Evolutionary conservation across 106 monocot genomes (phyloP).

Genomic region (Vanilla planifolia): DNA sequence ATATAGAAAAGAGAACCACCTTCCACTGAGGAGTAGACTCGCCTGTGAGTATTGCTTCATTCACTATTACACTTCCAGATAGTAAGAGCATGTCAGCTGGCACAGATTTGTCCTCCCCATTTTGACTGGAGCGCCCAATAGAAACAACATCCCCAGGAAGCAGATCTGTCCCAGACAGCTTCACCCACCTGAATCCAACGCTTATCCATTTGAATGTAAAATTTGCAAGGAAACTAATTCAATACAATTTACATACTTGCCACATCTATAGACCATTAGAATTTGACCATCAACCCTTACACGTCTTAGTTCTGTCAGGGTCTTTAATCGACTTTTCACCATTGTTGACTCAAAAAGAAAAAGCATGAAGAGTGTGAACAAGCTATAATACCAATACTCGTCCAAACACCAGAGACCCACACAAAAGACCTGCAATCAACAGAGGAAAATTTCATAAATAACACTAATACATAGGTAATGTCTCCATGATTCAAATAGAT

Average conservation of each 20-base stretch:
- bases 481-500: background rate
- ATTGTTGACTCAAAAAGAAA: constrained; percentile 98
- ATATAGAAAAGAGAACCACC: constrained; percentile 41
- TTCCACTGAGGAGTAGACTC: constrained; percentile 99
- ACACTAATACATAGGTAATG: background rate
- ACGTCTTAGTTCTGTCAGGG: constrained; percentile 93
- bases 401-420: constrained; percentile 98
- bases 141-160: constrained; percentile 98
- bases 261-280: constrained; percentile 74
- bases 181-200: constrained; percentile 74
- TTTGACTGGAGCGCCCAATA: constrained; percentile 67
- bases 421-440: constrained; percentile 74
- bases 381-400: constrained; percentile 98
- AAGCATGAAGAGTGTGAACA: constrained; percentile 97
- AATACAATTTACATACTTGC: constrained; percentile 51
- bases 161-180: constrained; percentile 86
- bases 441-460: background rate
- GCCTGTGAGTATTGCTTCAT: constrained; percentile 99
- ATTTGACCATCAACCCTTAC: constrained; percentile 91
- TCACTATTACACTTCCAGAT: constrained; percentile 91
- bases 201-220: background rate
- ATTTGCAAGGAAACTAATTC: background rate
- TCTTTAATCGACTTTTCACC: constrained; percentile 94
- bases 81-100: constrained; percentile 94
- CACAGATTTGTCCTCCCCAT: constrained; percentile 85